Base-by-base conservation (phyloP, 1,139 yeast genomes). In the Debaryomycetaceae sp. region DNA sequence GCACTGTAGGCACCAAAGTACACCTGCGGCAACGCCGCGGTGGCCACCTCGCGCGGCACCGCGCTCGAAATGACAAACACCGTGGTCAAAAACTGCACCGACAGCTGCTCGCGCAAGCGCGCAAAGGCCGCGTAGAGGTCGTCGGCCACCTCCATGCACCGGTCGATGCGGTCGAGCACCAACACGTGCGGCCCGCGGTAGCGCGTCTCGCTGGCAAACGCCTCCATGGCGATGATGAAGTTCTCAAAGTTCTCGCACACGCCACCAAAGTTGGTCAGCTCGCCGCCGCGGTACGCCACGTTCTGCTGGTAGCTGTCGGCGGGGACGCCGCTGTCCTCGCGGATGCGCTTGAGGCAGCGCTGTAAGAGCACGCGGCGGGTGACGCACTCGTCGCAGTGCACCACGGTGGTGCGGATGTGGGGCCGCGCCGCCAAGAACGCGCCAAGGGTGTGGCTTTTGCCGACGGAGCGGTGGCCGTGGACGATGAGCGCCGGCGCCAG, bases 151-250 rank as follows among this genome's bases (percentile, higher is more conserved):
- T 75, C 84, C 43, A 67, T 65, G 26, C 78, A 61, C 37, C 65
- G 67, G 44, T 78, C 84, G 20, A 75, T 60, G 8, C 78, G 51
- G 42, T 78, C 85, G n/a, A 78, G 54, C 0, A 78, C 77, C 24
- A 78, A 49, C 4, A 75, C 65, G 42, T 76, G 81, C n/a, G 58
- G 62, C 2, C 60, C 54, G 0, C 40, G 29, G 38, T 65, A 68
- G 1, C 44, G 40, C 0, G 61, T 44, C 4, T 53, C 54, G 6
- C 43, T 42, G 14, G 65, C 48, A 37, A 70, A 67, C 19, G 49
- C 58, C 34, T 60, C 64, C 16, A 77, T 40, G 3, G 65, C 58
- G 9, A 61, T 50, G 15, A 61, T 46, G 38, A 77, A 77, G 8
- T 61, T 60, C 19, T 72, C 58, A 39, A 75, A 65, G 30, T 65